Evolutionary conservation across 2,329 filamentous ascomycete genomes (phyloP).

Genomic region (Xylaria sp.): DNA sequence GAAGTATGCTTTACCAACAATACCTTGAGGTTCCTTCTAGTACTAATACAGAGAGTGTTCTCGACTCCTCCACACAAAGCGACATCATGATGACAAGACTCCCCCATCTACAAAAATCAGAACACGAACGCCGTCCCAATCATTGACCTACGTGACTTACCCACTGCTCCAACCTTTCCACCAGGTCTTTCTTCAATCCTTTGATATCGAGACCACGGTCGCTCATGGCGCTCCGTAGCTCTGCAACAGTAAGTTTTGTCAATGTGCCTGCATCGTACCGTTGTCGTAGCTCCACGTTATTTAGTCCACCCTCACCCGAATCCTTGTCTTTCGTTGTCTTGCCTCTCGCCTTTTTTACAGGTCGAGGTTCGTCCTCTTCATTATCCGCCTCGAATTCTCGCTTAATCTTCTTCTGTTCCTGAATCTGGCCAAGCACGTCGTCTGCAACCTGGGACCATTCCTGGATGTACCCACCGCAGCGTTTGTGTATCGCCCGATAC

Average conservation of each 20-base stretch:
- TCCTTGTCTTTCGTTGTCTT: slow-evolving; percentile 41
- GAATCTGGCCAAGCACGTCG: slow-evolving; percentile 51
- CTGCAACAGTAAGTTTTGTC: slow-evolving; percentile 59
- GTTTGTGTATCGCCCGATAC: slow-evolving; percentile 86
- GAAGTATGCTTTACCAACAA: neutral
- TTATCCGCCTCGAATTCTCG: slow-evolving; percentile 52
- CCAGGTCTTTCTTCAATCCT: slow-evolving; percentile 60
- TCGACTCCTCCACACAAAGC: neutral
- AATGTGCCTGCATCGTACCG: slow-evolving; percentile 54
- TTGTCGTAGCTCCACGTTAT: slow-evolving; percentile 53
- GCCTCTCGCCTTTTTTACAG: slow-evolving; percentile 54
- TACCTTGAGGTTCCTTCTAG: neutral
- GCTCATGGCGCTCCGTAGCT: slow-evolving; percentile 56
- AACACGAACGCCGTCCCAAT: neutral
- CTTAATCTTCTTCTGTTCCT: slow-evolving; percentile 54
- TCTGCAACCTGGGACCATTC: slow-evolving; percentile 77
- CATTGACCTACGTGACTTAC: slow-evolving; percentile 45
- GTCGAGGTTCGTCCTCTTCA: slow-evolving; percentile 45
- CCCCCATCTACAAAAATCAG: neutral
- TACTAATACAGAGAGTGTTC: neutral
- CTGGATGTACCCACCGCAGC: slow-evolving; percentile 77
- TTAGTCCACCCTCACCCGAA: slow-evolving; percentile 44
- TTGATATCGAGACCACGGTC: slow-evolving; percentile 54
- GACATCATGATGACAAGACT: too few relatives aligned
- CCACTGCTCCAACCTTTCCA: slow-evolving; percentile 64